Base-by-base conservation (phyloP, 495 filamentous ascomycete genomes). In the Neurospora africana region DNA sequence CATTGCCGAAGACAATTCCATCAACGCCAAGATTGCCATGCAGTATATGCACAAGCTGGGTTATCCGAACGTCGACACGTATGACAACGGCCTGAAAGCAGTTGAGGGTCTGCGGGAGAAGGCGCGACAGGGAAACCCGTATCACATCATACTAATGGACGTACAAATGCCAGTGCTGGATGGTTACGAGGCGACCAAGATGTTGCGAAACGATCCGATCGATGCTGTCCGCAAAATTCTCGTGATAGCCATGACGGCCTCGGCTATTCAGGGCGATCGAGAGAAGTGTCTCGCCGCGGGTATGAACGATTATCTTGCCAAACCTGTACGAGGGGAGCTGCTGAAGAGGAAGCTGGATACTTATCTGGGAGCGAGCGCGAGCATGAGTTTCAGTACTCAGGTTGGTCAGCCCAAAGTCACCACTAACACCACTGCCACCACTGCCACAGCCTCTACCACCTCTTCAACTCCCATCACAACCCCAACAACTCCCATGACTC, bases 281-380 rank as follows among this genome's bases (percentile, higher is more conserved):
- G 94, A 97, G 80, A 96, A 94, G 79, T 97, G 94, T 75, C 83
- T 97, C 19, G 92, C 93, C 35, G 92, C 93, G 1, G 94, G 94
- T 36, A 97, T 97, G 94, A 97, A 97, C 81, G 93, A 97, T 74
- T 97, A 97, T 73, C 88, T 97, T 6, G 93, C 94, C 33, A 97
- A 97, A 79, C 94, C 94, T 10, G 94, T 97, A 2, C 86, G 93
- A 69, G 89, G 87, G 19, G 87, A 89, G 30, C 84, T 93, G 61
- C 82, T 95, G 41, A 92, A 90, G 79, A 87, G 88, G 76, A 92
- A 94, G 84, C 77, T 95, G 69, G 91, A 94, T 73, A 82, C 85
- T 21, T 93, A 93, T 76, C 72, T 82, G 7, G 78, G 78, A 15
- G 78, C 65, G 27, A 65, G 53, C 53, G 53, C 53, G 27, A 65